These are phyloP conservation scores for Aquanectria penicillioides DNA, from an alignment of 2,329 filamentous ascomycete genomes.

Conservation along the genomic window DNA sequence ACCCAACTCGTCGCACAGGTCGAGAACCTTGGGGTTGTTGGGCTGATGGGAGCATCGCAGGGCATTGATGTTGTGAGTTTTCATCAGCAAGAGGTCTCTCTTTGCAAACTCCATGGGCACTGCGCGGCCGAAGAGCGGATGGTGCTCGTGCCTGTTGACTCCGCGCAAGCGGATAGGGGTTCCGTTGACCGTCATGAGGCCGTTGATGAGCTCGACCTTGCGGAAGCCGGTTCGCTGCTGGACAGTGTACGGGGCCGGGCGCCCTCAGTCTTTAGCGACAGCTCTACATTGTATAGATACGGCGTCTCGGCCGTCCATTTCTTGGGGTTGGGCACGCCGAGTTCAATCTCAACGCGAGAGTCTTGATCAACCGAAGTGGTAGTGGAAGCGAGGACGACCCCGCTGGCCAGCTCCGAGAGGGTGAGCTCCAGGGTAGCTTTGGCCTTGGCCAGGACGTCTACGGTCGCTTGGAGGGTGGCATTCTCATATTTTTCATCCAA, in stretches of 20 bases:
- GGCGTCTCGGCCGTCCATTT: conserved; percentile 78
- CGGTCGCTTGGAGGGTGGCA: conserved; percentile 57
- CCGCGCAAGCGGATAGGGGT: conserved; percentile 69
- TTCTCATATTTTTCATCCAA: conserved; percentile 62
- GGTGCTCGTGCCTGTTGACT: conserved; percentile 74
- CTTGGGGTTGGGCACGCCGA: conserved; percentile 61
- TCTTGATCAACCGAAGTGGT: conserved; percentile 39
- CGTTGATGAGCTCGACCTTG: conserved; percentile 69
- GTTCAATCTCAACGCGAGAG: conserved; percentile 50
- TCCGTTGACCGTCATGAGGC: conserved; percentile 73
- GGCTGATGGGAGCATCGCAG: conserved; percentile 76
- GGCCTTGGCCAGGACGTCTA: conserved; percentile 52
- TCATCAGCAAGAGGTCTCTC: conserved; percentile 73
- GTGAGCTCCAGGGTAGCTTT: conserved; percentile 52
- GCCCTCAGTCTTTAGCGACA: conserved; percentile 53
- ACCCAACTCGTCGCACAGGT: conserved; percentile 72
- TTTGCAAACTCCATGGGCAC: conserved; percentile 71
- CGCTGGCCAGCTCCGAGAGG: conserved; percentile 51
- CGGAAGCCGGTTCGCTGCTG: conserved; percentile 71
- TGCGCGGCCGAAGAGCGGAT: conserved; percentile 69
- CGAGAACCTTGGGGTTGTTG: conserved; percentile 68
- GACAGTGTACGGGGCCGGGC: conserved; percentile 52
- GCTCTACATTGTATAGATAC: conserved; percentile 69
- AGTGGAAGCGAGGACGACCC: conserved; percentile 48
- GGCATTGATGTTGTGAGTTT: conserved; percentile 76